Base-by-base conservation (phyloP, 148 eudicot genomes). In the Chenopodium suecicum region DNA sequence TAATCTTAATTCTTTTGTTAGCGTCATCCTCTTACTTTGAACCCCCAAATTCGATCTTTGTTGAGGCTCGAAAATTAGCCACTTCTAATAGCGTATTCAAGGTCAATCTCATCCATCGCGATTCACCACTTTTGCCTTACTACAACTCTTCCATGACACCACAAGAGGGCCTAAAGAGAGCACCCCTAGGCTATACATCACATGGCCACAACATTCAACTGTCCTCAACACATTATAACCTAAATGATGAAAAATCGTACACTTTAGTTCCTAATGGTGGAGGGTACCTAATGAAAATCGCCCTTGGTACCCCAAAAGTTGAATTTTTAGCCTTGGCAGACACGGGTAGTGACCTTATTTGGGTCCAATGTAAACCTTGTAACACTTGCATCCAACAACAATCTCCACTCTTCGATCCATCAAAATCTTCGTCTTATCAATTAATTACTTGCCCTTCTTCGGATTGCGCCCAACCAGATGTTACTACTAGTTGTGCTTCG, bases 321-420 rank as follows among this genome's bases (percentile, higher is more conserved):
- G 85, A 79, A 2, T 70, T 74, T 4, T 7, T 80, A 9, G 87
- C 80, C 1, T 19, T 74, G 6, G 85, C 78, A 20, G 90, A 88
- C 56, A 88, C 88, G 1, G 90, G 88, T 12, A 88, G 90, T 37
- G 87, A 86, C 60, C 69, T 84, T 4, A 84, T 74, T 12, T 88
- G 88, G 90, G 25, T 78, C 31, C 88, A 86, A 69, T 88, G 90
- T 50, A 25, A 76, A 9, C 83, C 88, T 10, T 88, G 88, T 77
- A 12, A 29, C 0, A 0, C 65, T 14, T 71, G 20, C 73, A 16
- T 41, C 73, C 17, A 50, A 50, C 56, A 50, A 50, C 56, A 9
- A 13, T 9, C 14, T 50, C 56, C 56, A 50, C 16, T 50, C 56
- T 50, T 50, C 16, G 41, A 37, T 17, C 1, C 74, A 34, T 20